Percentiles rank a stretch among this genome's conserved stretches.
These are phyloP conservation scores for Yarrowia osloensis DNA, from an alignment of 805 yeast species.

Conservation along the genomic window DNA sequence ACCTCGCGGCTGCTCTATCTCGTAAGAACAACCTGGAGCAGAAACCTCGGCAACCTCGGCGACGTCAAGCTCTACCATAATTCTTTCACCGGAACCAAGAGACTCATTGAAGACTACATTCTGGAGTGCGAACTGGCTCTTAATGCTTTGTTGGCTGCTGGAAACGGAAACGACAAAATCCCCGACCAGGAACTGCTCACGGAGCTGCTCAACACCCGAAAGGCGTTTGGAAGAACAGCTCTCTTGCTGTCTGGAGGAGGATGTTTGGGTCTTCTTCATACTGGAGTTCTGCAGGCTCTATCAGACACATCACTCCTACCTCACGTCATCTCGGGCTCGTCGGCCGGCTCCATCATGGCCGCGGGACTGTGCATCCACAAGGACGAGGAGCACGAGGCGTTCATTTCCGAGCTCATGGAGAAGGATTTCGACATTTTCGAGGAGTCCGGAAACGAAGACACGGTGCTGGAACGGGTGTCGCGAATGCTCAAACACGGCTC, in stretches of 20 bases:
- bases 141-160: slow-evolving; percentile 39
- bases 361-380: slow-evolving; percentile 80
- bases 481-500: slow-evolving; percentile 81
- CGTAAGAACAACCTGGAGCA: slow-evolving; percentile 78
- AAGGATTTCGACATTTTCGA: slow-evolving; percentile 63
- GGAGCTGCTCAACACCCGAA: slow-evolving; percentile 81
- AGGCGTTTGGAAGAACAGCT: slow-evolving; percentile 92
- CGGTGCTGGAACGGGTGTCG: slow-evolving; percentile 54
- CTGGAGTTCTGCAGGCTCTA: slow-evolving; percentile 84
- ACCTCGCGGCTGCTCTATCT: slow-evolving; percentile 64
- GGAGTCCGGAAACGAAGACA: slow-evolving; percentile 55
- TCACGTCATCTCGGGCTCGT: slow-evolving; percentile 85
- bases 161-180: slow-evolving; percentile 39
- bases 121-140: slow-evolving; percentile 67
- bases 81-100: slow-evolving; percentile 83
- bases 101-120: slow-evolving; percentile 77
- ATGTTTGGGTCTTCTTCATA: slow-evolving; percentile 87
- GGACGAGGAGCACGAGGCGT: slow-evolving; percentile 56
- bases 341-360: slow-evolving; percentile 95
- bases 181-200: slow-evolving; percentile 73
- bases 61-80: slow-evolving; percentile 74
- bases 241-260: slow-evolving; percentile 95
- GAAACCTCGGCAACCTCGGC: slow-evolving; percentile 87
- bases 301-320: slow-evolving; percentile 77
- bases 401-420: slow-evolving; percentile 50